Evolutionary conservation across 805 yeast genomes (phyloP), one percentile per base, ranked within the genome.

Genomic region (Middelhovenomyces tepae): DNA sequence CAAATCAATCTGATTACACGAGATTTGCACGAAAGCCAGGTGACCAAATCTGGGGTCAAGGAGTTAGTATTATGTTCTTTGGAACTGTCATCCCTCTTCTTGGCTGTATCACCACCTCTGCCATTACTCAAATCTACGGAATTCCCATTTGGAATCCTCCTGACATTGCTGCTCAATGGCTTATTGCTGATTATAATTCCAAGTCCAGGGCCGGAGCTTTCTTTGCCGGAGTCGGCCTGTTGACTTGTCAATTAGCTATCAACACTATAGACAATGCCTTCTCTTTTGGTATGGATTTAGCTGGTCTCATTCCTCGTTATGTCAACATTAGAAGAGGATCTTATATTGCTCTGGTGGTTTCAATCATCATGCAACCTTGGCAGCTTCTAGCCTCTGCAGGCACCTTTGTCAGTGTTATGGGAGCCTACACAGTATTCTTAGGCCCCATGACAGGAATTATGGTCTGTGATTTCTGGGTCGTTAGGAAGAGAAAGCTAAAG

Each of bases 211-310:
- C 50, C 29, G 39, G 55, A n/a, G 51, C 64, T 5, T 43, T 59
- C 31, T 31, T 40, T 3, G 34, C 42, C 13, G 37, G 39, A 42
- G 53, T 50, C 10, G 45, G 54, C 13, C 38, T n/a, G n/a, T n/a
- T n/a, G n/a, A n/a, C n/a, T n/a, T n/a, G n/a, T n/a, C n/a, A n/a
- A n/a, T n/a, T n/a, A n/a, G n/a, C n/a, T n/a, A n/a, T n/a, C n/a
- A n/a, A n/a, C n/a, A n/a, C 59, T 1, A 54, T 65, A 26, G 68
- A 55, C 27, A 64, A 64, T 37, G 63, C 63, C 18, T 53, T 60
- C 24, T 54, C 69, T 28, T 69, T 69, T 9, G 73, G 73, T 11
- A 70, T 67, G 56, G 74, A 69, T 39, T 43, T 70, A 28, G 64
- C 68, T 16, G 71, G 68, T 35, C 42, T 70, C 39, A 54, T 60